Evolutionary conservation across 768 basidiomycete species (phyloP), one percentile per base, ranked within the genome.

Genomic region (Agrocybe chaxingu): DNA sequence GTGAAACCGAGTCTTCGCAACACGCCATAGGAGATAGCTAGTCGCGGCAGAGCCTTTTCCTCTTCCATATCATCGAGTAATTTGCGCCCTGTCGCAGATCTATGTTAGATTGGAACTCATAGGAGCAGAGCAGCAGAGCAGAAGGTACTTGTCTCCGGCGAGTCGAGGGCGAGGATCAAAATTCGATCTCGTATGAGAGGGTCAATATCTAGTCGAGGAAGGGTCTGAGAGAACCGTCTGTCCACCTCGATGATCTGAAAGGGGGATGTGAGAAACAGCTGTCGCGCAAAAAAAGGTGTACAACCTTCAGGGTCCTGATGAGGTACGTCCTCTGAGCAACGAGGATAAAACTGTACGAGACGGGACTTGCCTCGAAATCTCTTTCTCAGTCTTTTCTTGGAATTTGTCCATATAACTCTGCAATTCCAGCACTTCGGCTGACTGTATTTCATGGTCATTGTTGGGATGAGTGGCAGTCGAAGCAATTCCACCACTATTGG

Each of bases 351-450:
- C 24, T 16, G 40, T n/a, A 42, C 39, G 16, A 45, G 29, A 32
- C 12, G 13, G 31, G 33, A 35, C 11, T 32, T 18, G 4, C 95
- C 83, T 77, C 4, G 73, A 67, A 49, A 95, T 81, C 59, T 97
- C 96, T 64, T 85, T 93, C 65, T 96, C 91, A 4, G 81, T 88
- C 62, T 84, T 93, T 13, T 95, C 92, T 60, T 96, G 92, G 42
- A 87, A 72, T 59, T 81, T 86, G 55, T 96, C 92, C 1, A 96
- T 81, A 42, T 92, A 61, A 41, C 66, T 69, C 69, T 94, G 92
- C 45, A 92, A 71, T 30, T 75, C 72, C 51, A 72, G 75, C 46
- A 85, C 80, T 60, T 79, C 79, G 8, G 65, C 70, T 45, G 71
- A 74, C 30, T 38, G 35, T 6, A 24, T n/a, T 8, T 48, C 36